These are phyloP conservation scores for Euphorbia celastroides DNA, from an alignment of 441 rosid species.

Conservation along the genomic window DNA sequence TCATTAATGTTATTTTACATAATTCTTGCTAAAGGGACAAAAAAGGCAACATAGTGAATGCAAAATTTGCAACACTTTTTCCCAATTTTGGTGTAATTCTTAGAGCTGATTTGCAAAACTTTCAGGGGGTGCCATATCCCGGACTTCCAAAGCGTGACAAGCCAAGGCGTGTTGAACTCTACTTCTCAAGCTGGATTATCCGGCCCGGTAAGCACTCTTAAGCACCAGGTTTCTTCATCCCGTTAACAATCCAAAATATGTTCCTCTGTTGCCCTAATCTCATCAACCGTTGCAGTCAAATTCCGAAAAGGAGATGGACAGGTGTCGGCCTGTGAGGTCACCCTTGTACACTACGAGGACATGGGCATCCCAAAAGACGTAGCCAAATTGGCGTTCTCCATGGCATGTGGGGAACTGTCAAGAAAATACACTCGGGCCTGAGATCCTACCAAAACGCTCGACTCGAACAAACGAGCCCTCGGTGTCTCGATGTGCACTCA, in stretches of 20 bases:
- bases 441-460: constrained; percentile 77
- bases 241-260: not conserved
- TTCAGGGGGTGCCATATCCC: constrained; percentile 68
- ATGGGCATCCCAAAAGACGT: constrained; percentile 98
- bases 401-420: constrained; percentile 96
- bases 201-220: constrained; percentile 48
- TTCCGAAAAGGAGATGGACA: constrained; percentile 80
- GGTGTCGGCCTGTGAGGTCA: constrained; percentile 74
- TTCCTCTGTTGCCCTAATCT: constrained; percentile 5
- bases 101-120: constrained; percentile 16
- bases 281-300: constrained; percentile 51
- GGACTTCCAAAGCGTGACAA: constrained; percentile 65
- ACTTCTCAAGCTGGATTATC: constrained; percentile 89
- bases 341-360: constrained; percentile 79
- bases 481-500: constrained; percentile 60
- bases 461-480: constrained; percentile 48
- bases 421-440: constrained; percentile 73
- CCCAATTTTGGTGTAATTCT: not conserved
- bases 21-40: too few relatives aligned
- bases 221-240: constrained; percentile 8
- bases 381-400: constrained; percentile 89
- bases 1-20: too few relatives aligned
- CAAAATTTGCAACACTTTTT: too few relatives aligned
- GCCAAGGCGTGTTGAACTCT: constrained; percentile 90
- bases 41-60: too few relatives aligned